These are phyloP conservation scores for Groenewaldozyma salmanticensis DNA, from an alignment of 805 yeast species.

Conservation along the genomic window DNA sequence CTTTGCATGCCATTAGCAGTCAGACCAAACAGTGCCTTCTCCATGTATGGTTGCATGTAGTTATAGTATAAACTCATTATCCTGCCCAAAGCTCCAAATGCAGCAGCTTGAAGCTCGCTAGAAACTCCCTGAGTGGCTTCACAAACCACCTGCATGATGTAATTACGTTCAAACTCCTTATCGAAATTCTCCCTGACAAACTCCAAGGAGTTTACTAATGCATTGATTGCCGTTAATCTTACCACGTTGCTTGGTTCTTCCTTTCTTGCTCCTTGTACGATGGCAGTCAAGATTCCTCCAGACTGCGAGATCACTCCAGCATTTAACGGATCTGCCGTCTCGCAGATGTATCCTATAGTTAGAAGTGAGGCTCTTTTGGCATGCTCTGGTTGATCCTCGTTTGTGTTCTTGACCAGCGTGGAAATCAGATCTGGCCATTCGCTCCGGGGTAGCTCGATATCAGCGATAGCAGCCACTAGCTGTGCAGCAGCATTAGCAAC, in stretches of 20 bases:
- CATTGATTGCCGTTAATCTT: slow-evolving; percentile 82
- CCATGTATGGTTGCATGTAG: slow-evolving; percentile 93
- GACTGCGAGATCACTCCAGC: slow-evolving; percentile 74
- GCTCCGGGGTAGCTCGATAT: slow-evolving; percentile 76
- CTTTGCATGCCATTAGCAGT: slow-evolving; percentile 87
- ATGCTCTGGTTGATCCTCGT: slow-evolving; percentile 62
- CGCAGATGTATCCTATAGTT: slow-evolving; percentile 94
- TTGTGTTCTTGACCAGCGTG: slow-evolving; percentile 77
- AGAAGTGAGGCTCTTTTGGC: slow-evolving; percentile 81
- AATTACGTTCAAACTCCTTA: slow-evolving; percentile 90
- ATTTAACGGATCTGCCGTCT: slow-evolving; percentile 76
- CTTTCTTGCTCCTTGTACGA: slow-evolving; percentile 90
- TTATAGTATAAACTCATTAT: slow-evolving; percentile 84
- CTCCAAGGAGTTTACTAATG: slow-evolving; percentile 81
- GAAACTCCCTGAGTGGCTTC: slow-evolving; percentile 93
- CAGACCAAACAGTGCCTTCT: slow-evolving; percentile 83
- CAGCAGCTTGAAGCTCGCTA: slow-evolving; percentile 78
- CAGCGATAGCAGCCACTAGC: slow-evolving; percentile 94
- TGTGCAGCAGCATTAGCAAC: slow-evolving; percentile 89
- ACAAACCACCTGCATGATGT: slow-evolving; percentile 97
- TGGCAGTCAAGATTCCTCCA: slow-evolving; percentile 87
- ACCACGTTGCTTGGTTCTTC: slow-evolving; percentile 67
- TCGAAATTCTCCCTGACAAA: slow-evolving; percentile 84
- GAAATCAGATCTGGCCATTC: slow-evolving; percentile 87
- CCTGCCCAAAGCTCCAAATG: slow-evolving; percentile 89